A percentile compares a stretch with the other conserved stretches of the same genome.
Evolutionary conservation across 2,329 filamentous ascomycete species (phyloP).

Genomic region (Colletotrichum zoysiae): DNA sequence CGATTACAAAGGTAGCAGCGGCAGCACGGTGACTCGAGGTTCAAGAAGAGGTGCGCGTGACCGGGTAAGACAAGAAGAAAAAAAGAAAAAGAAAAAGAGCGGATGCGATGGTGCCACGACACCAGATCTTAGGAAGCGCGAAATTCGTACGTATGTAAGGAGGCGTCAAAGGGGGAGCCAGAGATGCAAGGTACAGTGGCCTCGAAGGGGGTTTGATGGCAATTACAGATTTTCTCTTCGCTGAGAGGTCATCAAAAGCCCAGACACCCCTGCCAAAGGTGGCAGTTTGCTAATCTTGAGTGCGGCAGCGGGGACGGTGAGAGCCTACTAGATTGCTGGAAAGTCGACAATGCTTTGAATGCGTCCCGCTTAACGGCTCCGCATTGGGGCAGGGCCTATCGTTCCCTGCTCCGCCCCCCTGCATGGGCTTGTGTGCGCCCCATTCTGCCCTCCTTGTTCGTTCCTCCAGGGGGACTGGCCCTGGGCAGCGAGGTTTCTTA

Average conservation of each 20-base stretch:
- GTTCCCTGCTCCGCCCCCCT: constrained; percentile 28
- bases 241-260: constrained; percentile 32
- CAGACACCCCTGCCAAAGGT: constrained; percentile 36
- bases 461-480: background rate
- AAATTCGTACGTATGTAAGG: constrained; percentile 38
- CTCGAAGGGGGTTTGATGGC: constrained; percentile 31
- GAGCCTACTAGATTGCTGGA: constrained; percentile 33
- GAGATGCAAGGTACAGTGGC: constrained; percentile 30
- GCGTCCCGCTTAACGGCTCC: constrained; percentile 36
- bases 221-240: constrained; percentile 38
- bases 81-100: constrained; percentile 12
- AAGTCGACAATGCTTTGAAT: background rate
- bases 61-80: background rate
- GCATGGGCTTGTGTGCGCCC: constrained; percentile 17
- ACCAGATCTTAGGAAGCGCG: constrained; percentile 14
- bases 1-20: constrained; percentile 23
- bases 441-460: background rate
- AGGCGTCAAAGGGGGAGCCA: constrained; percentile 25
- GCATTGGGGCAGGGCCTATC: constrained; percentile 23
- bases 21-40: constrained; percentile 31
- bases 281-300: constrained; percentile 40
- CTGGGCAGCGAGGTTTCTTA: background rate
- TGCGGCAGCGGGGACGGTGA: constrained; percentile 33
- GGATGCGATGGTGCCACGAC: constrained; percentile 31
- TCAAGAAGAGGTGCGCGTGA: constrained; percentile 37